Conservation (phyloP, 495 filamentous ascomycete species). For the Tuber calosporum region DNA sequence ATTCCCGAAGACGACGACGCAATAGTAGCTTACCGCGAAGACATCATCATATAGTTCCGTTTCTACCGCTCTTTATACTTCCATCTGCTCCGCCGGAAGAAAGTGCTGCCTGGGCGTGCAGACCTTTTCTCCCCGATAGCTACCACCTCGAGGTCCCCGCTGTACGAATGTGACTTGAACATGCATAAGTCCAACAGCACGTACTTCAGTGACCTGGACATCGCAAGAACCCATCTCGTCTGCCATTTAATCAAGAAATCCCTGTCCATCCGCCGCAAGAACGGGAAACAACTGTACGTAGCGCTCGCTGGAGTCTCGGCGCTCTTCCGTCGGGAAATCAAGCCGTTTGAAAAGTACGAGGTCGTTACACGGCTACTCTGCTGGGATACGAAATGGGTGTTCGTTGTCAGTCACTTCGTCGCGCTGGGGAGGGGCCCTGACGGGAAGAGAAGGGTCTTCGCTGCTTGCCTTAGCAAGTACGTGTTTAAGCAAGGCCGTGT, state of each 20-base stretch:
- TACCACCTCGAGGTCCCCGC: constrained; percentile 52
- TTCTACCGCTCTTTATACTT: constrained; percentile 56
- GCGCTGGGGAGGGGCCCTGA: constrained; percentile 44
- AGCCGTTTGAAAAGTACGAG: constrained; percentile 62
- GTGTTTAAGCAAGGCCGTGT: constrained; percentile 81
- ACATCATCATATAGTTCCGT: constrained; percentile 50
- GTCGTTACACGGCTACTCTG: constrained; percentile 61
- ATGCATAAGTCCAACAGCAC: constrained; percentile 78
- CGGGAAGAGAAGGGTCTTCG: constrained; percentile 54
- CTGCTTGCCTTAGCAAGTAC: constrained; percentile 74
- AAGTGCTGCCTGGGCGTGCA: constrained; percentile 35
- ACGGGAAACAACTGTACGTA: constrained; percentile 50
- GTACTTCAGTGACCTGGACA: constrained; percentile 75
- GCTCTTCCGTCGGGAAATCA: constrained; percentile 62
- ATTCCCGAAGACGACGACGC: not conserved
- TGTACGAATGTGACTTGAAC: constrained; percentile 74
- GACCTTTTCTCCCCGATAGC: constrained; percentile 61
- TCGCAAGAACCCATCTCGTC: constrained; percentile 58
- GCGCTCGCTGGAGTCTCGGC: constrained; percentile 62
- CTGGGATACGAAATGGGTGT: constrained; percentile 84
- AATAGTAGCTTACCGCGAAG: constrained; percentile 6
- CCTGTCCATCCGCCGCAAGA: constrained; percentile 17
- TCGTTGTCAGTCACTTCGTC: constrained; percentile 62
- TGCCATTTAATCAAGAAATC: constrained; percentile 48
- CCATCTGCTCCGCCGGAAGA: constrained; percentile 53